These are phyloP conservation scores for Debaryomyces sp. DNA, from an alignment of 1,139 yeast species.

Conservation along the genomic window DNA sequence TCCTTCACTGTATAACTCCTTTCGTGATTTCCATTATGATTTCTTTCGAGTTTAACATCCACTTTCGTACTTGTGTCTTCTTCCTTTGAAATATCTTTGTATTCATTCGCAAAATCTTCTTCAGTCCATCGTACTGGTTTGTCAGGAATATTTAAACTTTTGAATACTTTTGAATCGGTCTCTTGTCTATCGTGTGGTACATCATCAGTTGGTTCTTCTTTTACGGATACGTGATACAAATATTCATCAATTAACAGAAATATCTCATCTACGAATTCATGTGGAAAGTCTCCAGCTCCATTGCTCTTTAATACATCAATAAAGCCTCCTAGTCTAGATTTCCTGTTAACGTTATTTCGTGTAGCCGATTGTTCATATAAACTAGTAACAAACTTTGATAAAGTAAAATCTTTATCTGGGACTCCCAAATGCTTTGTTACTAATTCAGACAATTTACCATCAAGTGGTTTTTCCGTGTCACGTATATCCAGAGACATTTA, in stretches of 20 bases:
- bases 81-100: conserved; percentile 2
- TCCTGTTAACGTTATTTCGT: conserved; percentile 9
- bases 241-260: conserved; percentile 22
- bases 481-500: conserved; percentile 1
- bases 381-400: conserved; percentile 60
- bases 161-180: conserved; percentile 9
- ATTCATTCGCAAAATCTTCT: conserved; percentile 11
- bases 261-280: conserved; percentile 40
- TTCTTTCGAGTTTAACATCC: conserved; percentile 10
- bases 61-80: conserved; percentile 11
- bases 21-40: conserved; percentile 11
- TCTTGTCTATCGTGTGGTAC: conserved; percentile 8
- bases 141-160: conserved; percentile 23
- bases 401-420: conserved; percentile 43
- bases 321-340: conserved; percentile 34
- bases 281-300: conserved; percentile 67
- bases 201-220: neutral
- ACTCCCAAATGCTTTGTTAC: conserved; percentile 13
- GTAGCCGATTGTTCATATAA: conserved; percentile 43
- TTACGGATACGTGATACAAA: neutral
- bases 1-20: conserved; percentile 24
- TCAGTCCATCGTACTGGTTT: conserved; percentile 11
- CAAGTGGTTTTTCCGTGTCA: neutral
- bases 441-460: conserved; percentile 7
- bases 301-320: conserved; percentile 48